Conservation (phyloP, 2,329 filamentous ascomycete genomes). For the Fusarium sp. region DNA sequence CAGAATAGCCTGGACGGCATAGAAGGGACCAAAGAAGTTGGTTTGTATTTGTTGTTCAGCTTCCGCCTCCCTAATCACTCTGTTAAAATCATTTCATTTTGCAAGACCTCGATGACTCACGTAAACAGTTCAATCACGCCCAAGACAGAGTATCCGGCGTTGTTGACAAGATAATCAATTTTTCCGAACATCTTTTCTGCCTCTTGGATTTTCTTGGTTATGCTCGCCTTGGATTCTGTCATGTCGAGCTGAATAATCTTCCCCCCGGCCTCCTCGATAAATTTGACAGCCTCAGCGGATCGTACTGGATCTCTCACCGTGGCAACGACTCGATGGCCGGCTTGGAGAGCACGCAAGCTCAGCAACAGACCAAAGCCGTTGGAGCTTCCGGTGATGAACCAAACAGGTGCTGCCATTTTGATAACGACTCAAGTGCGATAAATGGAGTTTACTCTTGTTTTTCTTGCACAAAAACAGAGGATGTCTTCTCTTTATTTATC, state of each 20-base stretch:
- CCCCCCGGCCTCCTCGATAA: slow-evolving; percentile 41
- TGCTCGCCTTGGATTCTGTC: slow-evolving; percentile 40
- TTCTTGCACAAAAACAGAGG: neutral
- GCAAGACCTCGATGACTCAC: slow-evolving; percentile 11
- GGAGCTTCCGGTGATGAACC: slow-evolving; percentile 43
- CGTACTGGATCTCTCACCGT: slow-evolving; percentile 31
- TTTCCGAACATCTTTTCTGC: slow-evolving; percentile 43
- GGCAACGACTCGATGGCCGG: slow-evolving; percentile 34
- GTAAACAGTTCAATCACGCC: slow-evolving; percentile 44
- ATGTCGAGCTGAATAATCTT: slow-evolving; percentile 46
- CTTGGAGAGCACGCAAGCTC: slow-evolving; percentile 28
- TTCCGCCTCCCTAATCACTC: slow-evolving; percentile 50
- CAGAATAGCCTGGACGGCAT: slow-evolving; percentile 60
- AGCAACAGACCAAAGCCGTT: slow-evolving; percentile 40
- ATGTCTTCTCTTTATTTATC: neutral
- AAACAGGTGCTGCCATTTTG: slow-evolving; percentile 38
- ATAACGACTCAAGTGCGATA: neutral
- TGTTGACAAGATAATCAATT: slow-evolving; percentile 66
- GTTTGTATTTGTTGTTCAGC: slow-evolving; percentile 57
- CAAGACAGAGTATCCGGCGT: slow-evolving; percentile 57
- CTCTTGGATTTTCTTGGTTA: slow-evolving; percentile 37
- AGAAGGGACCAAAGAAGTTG: slow-evolving; percentile 63
- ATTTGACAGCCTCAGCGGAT: slow-evolving; percentile 29
- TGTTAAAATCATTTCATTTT: slow-evolving; percentile 3
- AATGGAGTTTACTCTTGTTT: neutral